phyloP scores from a whole-genome alignment of 768 basidiomycete species.

The Galerina sulciceps region DNA sequence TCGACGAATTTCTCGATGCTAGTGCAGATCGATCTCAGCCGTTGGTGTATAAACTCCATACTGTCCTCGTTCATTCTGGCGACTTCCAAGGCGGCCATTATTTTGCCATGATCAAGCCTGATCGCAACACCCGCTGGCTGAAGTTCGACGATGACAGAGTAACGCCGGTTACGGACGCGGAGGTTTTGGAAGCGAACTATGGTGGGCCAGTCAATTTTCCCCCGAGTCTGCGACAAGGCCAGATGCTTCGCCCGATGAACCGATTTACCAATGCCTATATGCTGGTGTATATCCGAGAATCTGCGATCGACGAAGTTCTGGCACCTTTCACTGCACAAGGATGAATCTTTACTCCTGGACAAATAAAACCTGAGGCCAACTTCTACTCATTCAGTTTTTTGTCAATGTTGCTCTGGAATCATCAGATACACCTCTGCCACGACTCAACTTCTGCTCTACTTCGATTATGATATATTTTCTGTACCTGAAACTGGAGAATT shows the following conservation, averaged over 20 bases:
- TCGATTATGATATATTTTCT: no score
- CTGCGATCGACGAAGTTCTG: constrained; percentile 79
- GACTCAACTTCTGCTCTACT: no score
- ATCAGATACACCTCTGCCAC: no score
- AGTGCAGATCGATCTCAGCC: constrained; percentile 81
- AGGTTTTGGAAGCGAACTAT: constrained; percentile 98
- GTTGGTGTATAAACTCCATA: constrained; percentile 94
- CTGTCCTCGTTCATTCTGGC: constrained; percentile 97
- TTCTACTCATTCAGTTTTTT: no score
- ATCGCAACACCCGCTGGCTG: constrained; percentile 92
- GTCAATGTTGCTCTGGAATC: no score
- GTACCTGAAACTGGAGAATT: no score
- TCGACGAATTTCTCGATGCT: constrained; percentile 90
- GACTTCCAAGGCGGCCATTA: constrained; percentile 99
- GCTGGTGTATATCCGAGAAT: constrained; percentile 96
- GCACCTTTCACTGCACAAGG: constrained; percentile 46
- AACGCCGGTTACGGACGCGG: constrained; percentile 96
- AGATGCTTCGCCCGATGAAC: constrained; percentile 86
- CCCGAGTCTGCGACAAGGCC: constrained; percentile 81
- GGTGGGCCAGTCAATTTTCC: constrained; percentile 87
- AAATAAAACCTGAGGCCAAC: no score
- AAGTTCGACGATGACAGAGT: constrained; percentile 99
- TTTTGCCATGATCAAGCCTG: constrained; percentile 98
- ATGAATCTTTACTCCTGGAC: no score
- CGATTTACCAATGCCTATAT: constrained; percentile 99